Percentiles rank a stretch among this genome's conserved stretches.
Conservation (phyloP, 441 rosid species). For the Capsella rubella region DNA sequence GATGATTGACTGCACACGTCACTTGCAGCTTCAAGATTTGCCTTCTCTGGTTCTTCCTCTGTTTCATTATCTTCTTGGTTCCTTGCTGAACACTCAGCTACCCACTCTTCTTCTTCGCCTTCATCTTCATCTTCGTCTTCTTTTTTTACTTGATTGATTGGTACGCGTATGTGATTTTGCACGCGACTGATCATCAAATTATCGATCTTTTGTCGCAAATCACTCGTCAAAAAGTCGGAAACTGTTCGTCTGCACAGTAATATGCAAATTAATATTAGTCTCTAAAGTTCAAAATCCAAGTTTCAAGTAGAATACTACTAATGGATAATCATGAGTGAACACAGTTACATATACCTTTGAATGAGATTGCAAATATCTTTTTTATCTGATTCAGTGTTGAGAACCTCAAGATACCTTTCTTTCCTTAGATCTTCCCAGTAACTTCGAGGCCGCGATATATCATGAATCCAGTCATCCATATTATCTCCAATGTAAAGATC, state of each 20-base stretch:
- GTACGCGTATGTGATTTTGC: slow-evolving; percentile 47
- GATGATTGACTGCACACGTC: slow-evolving; percentile 48
- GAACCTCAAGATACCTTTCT: slow-evolving; percentile 77
- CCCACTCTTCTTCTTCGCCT: slow-evolving; percentile 37
- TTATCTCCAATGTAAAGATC: slow-evolving; percentile 39
- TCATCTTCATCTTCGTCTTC: slow-evolving; percentile 40
- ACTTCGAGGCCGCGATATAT: slow-evolving; percentile 82
- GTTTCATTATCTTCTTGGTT: slow-evolving; percentile 35
- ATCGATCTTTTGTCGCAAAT: slow-evolving; percentile 70
- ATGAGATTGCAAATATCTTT: slow-evolving; percentile 75
- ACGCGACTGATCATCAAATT: slow-evolving; percentile 56
- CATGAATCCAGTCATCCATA: slow-evolving; percentile 68
- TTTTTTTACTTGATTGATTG: slow-evolving; percentile 28
- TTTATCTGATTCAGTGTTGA: slow-evolving; percentile 53
- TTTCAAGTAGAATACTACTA: not conserved
- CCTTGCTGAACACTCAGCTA: slow-evolving; percentile 43
- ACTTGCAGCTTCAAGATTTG: slow-evolving; percentile 35
- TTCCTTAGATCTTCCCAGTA: slow-evolving; percentile 84
- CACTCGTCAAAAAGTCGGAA: slow-evolving; percentile 71
- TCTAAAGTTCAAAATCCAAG: not conserved
- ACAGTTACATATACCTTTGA: slow-evolving; percentile 70
- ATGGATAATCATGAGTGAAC: not conserved
- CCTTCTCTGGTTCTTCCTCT: slow-evolving; percentile 39
- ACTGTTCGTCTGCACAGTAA: slow-evolving; percentile 67
- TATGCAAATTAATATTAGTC: not conserved